These are phyloP conservation scores for Corymbia calophylla DNA, from an alignment of 441 rosid species.

Conservation along the genomic window DNA sequence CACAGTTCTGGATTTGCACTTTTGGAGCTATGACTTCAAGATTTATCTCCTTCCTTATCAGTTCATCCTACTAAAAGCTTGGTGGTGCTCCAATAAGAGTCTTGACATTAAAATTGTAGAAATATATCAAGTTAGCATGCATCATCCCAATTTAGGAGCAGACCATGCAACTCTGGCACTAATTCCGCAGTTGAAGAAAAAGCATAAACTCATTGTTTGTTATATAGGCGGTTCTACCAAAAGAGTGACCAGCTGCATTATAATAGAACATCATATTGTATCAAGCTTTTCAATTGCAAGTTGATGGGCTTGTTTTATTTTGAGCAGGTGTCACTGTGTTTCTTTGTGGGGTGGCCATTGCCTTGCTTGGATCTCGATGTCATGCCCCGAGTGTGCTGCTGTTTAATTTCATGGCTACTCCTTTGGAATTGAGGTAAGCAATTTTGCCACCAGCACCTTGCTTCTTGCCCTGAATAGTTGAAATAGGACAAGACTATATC, in stretches of 20 bases:
- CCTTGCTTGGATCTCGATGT: constrained; percentile 60
- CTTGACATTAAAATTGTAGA: background rate
- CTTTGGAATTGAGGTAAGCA: constrained; percentile 67
- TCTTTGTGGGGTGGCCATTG: constrained; percentile 77
- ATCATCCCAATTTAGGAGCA: background rate
- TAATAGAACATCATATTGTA: background rate
- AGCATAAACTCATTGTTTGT: background rate
- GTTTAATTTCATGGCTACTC: constrained; percentile 79
- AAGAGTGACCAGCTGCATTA: background rate
- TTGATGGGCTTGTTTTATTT: background rate
- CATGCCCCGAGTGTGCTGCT: constrained; percentile 86
- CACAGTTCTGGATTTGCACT: background rate
- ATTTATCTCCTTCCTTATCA: background rate
- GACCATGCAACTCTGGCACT: background rate
- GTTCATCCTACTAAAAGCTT: background rate
- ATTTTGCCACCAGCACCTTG: background rate
- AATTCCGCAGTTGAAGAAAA: background rate
- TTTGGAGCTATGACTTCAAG: background rate
- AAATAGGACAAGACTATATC: background rate
- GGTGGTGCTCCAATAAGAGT: background rate
- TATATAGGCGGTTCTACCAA: background rate
- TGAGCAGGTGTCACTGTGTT: constrained; percentile 71
- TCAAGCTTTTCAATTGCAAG: background rate
- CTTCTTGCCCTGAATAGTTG: background rate
- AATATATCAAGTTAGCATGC: background rate